phyloP scores from a whole-genome alignment of 2,329 filamentous ascomycete species.

The Arthrinium puccinioides region DNA sequence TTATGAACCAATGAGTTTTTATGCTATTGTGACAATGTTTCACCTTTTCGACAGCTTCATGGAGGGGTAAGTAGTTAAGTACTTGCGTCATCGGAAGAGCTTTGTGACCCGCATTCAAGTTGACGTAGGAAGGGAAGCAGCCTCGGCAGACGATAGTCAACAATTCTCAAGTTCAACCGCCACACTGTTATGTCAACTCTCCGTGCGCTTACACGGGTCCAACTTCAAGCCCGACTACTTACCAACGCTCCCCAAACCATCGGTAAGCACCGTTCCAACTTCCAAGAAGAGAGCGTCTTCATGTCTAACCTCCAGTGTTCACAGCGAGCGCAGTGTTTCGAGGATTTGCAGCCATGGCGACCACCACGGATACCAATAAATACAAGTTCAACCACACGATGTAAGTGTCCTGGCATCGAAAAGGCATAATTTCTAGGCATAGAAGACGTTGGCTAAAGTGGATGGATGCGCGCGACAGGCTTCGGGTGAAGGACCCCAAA shows the following conservation, averaged over 20 bases:
- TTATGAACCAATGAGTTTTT: too few relatives aligned
- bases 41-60: too few relatives aligned
- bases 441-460: too few relatives aligned
- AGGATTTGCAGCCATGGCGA: slow-evolving; percentile 48
- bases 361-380: slow-evolving; percentile 62
- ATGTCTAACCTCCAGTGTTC: neutral
- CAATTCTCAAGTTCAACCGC: too few relatives aligned
- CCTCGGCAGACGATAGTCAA: too few relatives aligned
- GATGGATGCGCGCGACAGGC: slow-evolving; percentile 40
- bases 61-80: too few relatives aligned
- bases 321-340: slow-evolving; percentile 7
- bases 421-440: too few relatives aligned
- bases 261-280: slow-evolving; percentile 6
- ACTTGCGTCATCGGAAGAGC: too few relatives aligned
- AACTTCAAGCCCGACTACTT: slow-evolving; percentile 17
- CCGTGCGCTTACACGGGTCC: slow-evolving; percentile 18
- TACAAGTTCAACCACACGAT: slow-evolving; percentile 92
- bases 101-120: too few relatives aligned
- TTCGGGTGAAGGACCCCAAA: slow-evolving; percentile 92
- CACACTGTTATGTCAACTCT: slow-evolving; percentile 25
- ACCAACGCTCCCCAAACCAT: slow-evolving; percentile 11
- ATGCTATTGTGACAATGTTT: too few relatives aligned
- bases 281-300: neutral
- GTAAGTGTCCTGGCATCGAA: too few relatives aligned
- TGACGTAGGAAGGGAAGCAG: too few relatives aligned